Evolutionary conservation across 768 basidiomycete species (phyloP).

Genomic region (Suillus weaverae): DNA sequence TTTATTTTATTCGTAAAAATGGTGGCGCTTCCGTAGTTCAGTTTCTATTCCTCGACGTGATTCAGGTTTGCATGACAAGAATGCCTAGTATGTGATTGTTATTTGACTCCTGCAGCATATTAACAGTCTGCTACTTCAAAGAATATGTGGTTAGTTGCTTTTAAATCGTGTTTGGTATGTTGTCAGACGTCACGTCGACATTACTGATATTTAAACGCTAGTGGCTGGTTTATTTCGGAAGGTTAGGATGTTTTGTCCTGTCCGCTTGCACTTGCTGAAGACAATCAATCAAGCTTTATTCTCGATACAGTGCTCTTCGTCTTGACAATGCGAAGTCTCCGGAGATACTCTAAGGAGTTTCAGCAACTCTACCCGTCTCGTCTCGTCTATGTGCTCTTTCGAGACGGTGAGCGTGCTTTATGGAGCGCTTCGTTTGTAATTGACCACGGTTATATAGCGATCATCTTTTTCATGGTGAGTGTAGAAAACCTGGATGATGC

Average conservation of each 20-base stretch:
- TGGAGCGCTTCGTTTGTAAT: background rate
- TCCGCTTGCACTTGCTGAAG: background rate
- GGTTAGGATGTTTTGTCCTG: background rate
- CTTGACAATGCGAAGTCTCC: slow-evolving; percentile 13
- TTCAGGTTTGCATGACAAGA: background rate
- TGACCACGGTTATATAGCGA: slow-evolving; percentile 1
- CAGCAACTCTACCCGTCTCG: slow-evolving; percentile 1
- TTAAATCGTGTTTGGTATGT: background rate
- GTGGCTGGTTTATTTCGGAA: slow-evolving; percentile 12
- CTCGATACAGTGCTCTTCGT: slow-evolving; percentile 6
- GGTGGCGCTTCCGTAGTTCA: background rate
- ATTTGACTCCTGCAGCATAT: background rate
- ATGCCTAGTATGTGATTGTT: slow-evolving; percentile 8
- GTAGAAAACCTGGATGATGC: too few relatives aligned
- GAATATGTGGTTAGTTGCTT: background rate
- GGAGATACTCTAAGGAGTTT: slow-evolving; percentile 2
- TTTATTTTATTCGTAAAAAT: background rate
- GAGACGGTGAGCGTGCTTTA: slow-evolving; percentile 6
- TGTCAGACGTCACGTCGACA: background rate
- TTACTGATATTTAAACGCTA: background rate
- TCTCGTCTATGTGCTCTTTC: slow-evolving; percentile 6
- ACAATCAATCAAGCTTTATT: background rate
- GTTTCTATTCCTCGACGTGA: background rate
- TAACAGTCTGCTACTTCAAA: background rate
- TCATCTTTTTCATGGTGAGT: slow-evolving; percentile 6